Evolutionary conservation across 768 basidiomycete species (phyloP), one percentile per base, ranked within the genome.

Genomic region (Cantharellus cinnabarinus): DNA sequence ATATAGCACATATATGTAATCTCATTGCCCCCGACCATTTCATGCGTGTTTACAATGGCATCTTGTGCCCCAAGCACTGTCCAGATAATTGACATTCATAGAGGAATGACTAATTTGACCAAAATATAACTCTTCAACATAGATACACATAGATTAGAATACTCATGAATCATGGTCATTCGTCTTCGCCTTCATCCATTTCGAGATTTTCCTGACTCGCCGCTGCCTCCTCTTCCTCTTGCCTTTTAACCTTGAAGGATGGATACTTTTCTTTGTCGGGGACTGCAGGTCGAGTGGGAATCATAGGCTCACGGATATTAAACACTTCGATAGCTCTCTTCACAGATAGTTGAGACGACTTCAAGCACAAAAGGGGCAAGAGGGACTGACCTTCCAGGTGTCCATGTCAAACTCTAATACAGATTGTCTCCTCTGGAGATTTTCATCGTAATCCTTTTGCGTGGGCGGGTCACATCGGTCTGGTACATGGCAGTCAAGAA

Each of bases 391-490:
- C 78, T 76, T 71, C 93, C 93, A 99, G 0, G 83, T 82, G 2
- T 79, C 77, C 80, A 86, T 82, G 64, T 94, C 91, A 64, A 97
- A 81, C 68, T 97, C 91, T 63, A 95, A 74, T 0, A 99, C 85
- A 62, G 89, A 78, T 68, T 99, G 94, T 51, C 79, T 78, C 66
- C 85, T 89, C 62, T 75, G 74, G 42, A 86, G 71, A 1, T 83
- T 82, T 0, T 74, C 72, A 1, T 70, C 70, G 62, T 82, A 82
- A 63, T 88, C 83, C 29, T 81, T 75, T 58, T 79, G 73, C 14
- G 71, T 75, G 0, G 86, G 83, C 35, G 76, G 72, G 61, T 82
- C 78, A 29, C 20, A 29, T 29, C 20, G 20, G 20, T 29, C 20
- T 29, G 20, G 20, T 1, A 29, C 20, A 29, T 29, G 65, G 85